Base-by-base conservation (phyloP, 2,329 filamentous ascomycete species). In the Penicillium sp. region DNA sequence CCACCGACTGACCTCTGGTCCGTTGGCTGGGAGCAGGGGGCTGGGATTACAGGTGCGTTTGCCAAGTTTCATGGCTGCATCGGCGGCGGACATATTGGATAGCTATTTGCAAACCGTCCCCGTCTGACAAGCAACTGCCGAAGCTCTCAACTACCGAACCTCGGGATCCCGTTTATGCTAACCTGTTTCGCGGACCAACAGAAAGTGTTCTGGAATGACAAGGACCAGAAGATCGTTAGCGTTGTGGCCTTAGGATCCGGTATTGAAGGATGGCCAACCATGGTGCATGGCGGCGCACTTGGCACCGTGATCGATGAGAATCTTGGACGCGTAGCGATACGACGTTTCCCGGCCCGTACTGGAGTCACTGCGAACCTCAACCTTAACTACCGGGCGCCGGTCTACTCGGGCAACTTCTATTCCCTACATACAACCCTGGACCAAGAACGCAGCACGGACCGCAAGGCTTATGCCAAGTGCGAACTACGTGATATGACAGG, bases 261-360 rank as follows among this genome's bases (percentile, higher is more conserved):
- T 1, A 66, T 87, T 17, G 76, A 80, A 41, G 88, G 89, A 3
- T 92, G 87, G 86, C 88, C 88, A 1, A 80, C 82, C 10, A 77
- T 89, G 33, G 84, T 85, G 45, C 89, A 93, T 72, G 89, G 89
- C 49, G 89, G 89, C 12, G 77, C 80, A 6, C 78, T 89, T 42
- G 86, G 85, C 7, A 90, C 85, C 0, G 69, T 89, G 3, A 71
- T 91, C 30, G 83, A 89, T 67, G 89, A 91, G 74, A 82, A 80
- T 45, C 77, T 90, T 55, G 84, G 84, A n/a, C 78, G 86, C 36
- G 85, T 83, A 54, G 84, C 83, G 9, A 73, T 84, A 49, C 66
- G 70, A 39, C 65, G 68, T 26, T 76, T 84, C 55, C 75, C 77
- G 1, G 72, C 69, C 7, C 71, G 75, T 37, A 80, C 78, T 27